These are phyloP conservation scores for Cicer yamashitae DNA, from an alignment of 306 rosid genomes.

Conservation along the genomic window DNA sequence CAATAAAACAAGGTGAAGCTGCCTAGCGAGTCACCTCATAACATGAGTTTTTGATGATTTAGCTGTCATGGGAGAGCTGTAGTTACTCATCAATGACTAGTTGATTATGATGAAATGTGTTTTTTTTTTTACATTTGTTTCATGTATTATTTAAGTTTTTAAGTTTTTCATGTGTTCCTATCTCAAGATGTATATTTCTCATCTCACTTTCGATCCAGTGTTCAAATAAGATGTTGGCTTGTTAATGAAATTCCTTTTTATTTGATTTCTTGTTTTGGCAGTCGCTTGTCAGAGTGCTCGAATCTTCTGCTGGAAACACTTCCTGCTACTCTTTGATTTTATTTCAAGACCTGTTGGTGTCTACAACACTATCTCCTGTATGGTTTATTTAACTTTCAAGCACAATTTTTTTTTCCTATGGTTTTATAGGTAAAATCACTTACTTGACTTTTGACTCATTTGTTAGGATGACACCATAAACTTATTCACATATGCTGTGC, in stretches of 20 bases:
- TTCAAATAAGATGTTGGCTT: slow-evolving; percentile 36
- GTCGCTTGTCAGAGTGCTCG: slow-evolving; percentile 87
- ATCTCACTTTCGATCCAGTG: neutral
- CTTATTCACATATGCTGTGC: slow-evolving; percentile 90
- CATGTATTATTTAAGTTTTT: slow-evolving; percentile 11
- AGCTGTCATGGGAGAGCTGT: neutral
- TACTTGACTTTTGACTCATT: slow-evolving; percentile 38
- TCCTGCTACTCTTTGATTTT: slow-evolving; percentile 84
- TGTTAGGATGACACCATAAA: slow-evolving; percentile 88
- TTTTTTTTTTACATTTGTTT: slow-evolving; percentile 9
- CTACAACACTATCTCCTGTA: slow-evolving; percentile 95
- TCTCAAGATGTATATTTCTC: slow-evolving; percentile 1
- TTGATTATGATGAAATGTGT: neutral
- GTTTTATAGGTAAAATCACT: slow-evolving; percentile 37
- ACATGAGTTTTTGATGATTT: slow-evolving; percentile 11
- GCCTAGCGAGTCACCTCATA: neutral
- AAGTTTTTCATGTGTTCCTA: neutral
- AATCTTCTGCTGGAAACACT: slow-evolving; percentile 76
- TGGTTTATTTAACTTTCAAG: slow-evolving; percentile 58
- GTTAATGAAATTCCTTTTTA: slow-evolving; percentile 28
- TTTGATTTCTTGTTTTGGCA: slow-evolving; percentile 59
- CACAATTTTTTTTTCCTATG: slow-evolving; percentile 24
- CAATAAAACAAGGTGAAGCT: slow-evolving; percentile 15
- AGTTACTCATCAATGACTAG: neutral
- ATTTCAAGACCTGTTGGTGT: slow-evolving; percentile 94